Conservation (phyloP, 2,329 filamentous ascomycete genomes). For the Colletotrichum orbiculare region DNA sequence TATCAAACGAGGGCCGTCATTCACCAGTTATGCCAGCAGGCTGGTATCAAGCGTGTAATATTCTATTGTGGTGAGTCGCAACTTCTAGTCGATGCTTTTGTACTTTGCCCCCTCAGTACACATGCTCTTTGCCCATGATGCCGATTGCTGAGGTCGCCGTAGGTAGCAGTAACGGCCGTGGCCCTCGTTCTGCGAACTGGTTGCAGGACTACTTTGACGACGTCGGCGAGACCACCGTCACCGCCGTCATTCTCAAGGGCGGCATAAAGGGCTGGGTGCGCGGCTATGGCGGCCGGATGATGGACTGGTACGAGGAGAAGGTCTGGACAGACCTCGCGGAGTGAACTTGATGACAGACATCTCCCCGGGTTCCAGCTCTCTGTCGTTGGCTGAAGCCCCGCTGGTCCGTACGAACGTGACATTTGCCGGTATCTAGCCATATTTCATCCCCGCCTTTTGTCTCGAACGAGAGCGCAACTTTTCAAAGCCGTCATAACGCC, state of each 20-base stretch:
- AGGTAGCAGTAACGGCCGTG: constrained; percentile 64
- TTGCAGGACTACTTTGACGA: constrained; percentile 66
- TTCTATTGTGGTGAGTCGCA: constrained; percentile 64
- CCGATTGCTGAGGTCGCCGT: constrained; percentile 15
- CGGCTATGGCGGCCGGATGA: constrained; percentile 56
- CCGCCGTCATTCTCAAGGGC: constrained; percentile 60
- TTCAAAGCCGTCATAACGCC: constrained; percentile 34
- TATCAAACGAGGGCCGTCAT: constrained; percentile 61
- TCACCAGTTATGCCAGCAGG: constrained; percentile 61
- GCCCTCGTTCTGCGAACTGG: constrained; percentile 64
- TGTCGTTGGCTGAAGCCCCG: constrained; percentile 1
- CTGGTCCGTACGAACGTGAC: constrained; percentile 20
- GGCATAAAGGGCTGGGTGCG: constrained; percentile 68
- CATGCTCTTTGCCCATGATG: not conserved
- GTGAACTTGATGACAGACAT: not conserved
- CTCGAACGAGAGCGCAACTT: constrained; percentile 31
- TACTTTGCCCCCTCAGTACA: not conserved
- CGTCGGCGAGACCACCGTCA: constrained; percentile 54
- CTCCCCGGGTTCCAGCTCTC: not conserved
- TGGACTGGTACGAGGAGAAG: constrained; percentile 62
- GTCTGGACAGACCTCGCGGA: constrained; percentile 43
- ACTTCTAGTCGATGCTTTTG: constrained; percentile 4
- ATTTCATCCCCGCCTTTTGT: constrained; percentile 26
- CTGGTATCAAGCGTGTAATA: constrained; percentile 59
- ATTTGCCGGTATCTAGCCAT: constrained; percentile 45